phyloP scores from a whole-genome alignment of 169 alveolate species.

The Babesia caballi region DNA sequence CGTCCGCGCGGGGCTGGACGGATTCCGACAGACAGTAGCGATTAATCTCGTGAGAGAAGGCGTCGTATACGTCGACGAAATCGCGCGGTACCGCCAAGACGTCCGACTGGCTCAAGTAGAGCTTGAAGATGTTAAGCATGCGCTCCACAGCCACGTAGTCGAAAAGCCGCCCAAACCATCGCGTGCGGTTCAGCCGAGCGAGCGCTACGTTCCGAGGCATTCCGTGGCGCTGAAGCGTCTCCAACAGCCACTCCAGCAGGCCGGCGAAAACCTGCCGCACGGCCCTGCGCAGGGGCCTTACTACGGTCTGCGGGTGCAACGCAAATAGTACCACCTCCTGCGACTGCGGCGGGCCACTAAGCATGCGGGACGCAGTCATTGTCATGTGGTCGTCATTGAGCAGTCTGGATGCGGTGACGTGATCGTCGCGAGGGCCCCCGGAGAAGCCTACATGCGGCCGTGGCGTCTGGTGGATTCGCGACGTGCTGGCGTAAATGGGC shows the following conservation, averaged over 20 bases:
- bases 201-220: conserved; percentile 30
- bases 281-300: conserved; percentile 39
- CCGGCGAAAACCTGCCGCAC: conserved; percentile 34
- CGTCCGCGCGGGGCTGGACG: conserved; percentile 9
- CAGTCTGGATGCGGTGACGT: conserved; percentile 1
- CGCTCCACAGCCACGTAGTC: conserved; percentile 51
- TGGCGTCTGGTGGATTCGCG: neutral
- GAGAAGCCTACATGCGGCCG: neutral
- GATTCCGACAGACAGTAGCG: conserved; percentile 41
- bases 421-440: neutral
- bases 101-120: conserved; percentile 55
- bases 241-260: conserved; percentile 38
- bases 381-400: conserved; percentile 4
- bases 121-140: conserved; percentile 49
- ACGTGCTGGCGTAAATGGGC: conserved; percentile 24
- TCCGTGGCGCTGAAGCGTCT: conserved; percentile 29
- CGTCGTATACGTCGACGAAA: conserved; percentile 57
- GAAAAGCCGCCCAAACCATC: conserved; percentile 43
- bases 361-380: neutral
- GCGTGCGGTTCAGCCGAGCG: conserved; percentile 31
- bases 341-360: conserved; percentile 4
- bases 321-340: conserved; percentile 62
- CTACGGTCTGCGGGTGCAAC: conserved; percentile 51
- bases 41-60: conserved; percentile 39
- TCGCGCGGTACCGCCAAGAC: conserved; percentile 52